These are phyloP conservation scores for Poa pratensis DNA, from an alignment of 176 grass and related monocot genomes.

Conservation along the genomic window DNA sequence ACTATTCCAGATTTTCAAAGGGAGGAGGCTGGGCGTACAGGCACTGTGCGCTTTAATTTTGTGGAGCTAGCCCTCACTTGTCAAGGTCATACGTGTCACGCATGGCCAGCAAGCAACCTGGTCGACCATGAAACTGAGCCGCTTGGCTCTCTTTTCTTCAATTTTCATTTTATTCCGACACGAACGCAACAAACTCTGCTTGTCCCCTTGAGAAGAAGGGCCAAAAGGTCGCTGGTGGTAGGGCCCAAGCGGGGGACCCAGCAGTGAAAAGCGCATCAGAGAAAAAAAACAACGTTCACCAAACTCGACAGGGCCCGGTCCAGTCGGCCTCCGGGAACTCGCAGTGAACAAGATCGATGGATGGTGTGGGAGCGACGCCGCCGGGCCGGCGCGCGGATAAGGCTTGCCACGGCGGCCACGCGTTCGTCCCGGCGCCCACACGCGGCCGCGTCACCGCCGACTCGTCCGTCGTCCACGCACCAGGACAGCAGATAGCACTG, in stretches of 20 bases:
- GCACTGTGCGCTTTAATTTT: not conserved
- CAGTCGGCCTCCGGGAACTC: not conserved
- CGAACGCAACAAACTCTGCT: not conserved
- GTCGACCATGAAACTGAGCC: not conserved
- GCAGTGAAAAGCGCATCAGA: not conserved
- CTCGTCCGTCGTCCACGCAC: constrained; percentile 11
- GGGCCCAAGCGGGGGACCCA: not conserved
- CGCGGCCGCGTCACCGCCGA: constrained; percentile 26
- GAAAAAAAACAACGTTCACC: not conserved
- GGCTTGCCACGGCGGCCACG: constrained; percentile 9
- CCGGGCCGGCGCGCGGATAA: not conserved
- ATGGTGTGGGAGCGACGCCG: not conserved
- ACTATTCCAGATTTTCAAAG: too few species aligned
- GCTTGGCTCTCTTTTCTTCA: not conserved
- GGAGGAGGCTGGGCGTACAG: not conserved
- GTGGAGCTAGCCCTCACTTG: not conserved
- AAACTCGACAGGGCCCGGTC: not conserved
- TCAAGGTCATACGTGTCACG: not conserved
- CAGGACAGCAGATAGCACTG: not conserved
- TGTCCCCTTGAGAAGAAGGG: not conserved
- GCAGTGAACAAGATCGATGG: too few species aligned
- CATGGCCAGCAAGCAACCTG: not conserved
- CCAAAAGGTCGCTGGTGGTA: not conserved
- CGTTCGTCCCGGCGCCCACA: not conserved
- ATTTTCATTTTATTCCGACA: not conserved